These are phyloP conservation scores for Emmonsia crescens DNA, from an alignment of 2,329 filamentous ascomycete species.

Conservation along the genomic window DNA sequence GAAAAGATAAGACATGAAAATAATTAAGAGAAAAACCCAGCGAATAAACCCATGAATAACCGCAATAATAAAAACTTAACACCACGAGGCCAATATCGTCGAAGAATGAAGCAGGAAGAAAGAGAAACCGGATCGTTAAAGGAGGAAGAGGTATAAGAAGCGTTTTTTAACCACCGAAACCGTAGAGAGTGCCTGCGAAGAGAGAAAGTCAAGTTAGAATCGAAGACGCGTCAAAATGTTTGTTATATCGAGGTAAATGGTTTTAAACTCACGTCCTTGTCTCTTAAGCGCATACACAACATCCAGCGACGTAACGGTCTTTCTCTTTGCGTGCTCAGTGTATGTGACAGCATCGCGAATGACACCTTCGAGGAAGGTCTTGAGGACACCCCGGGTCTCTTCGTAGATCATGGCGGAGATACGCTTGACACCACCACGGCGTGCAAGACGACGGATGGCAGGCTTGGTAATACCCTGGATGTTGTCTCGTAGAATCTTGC, in stretches of 20 bases:
- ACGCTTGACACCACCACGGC: slow-evolving; percentile 99
- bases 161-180: slow-evolving; percentile 71
- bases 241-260: slow-evolving; percentile 14
- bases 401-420: slow-evolving; percentile 93
- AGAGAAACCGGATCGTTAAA: slow-evolving; percentile 1
- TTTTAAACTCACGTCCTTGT: slow-evolving; percentile 42
- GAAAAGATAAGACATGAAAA: background rate
- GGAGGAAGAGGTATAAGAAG: background rate
- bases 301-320: slow-evolving; percentile 46
- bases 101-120: background rate
- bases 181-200: slow-evolving; percentile 59
- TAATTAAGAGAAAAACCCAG: background rate
- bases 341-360: slow-evolving; percentile 72
- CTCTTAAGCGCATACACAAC: slow-evolving; percentile 55
- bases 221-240: background rate
- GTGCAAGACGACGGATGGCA: slow-evolving; percentile 93
- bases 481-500: slow-evolving; percentile 99
- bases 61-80: background rate
- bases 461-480: slow-evolving; percentile 99
- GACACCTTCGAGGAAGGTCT: slow-evolving; percentile 74
- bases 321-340: slow-evolving; percentile 71
- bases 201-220: slow-evolving; percentile 8
- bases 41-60: slow-evolving; percentile 3
- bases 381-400: slow-evolving; percentile 70
- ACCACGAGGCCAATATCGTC: slow-evolving; percentile 1